Evolutionary conservation across 176 grass and related monocot species (phyloP).

Genomic region (Sorghum bicolor): Sorghum_bicolor_NCBIv3 NC_012877.2:19699501-19700000

Average conservation of each 20-base stretch:
- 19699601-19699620: background rate
- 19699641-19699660: background rate
- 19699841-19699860: background rate
- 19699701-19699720: conserved; percentile 5
- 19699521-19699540: too few species aligned
- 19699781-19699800: conserved; percentile 88
- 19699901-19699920: conserved; percentile 70
- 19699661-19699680: background rate
- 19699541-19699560: too few species aligned
- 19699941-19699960: conserved; percentile 90
- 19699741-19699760: conserved; percentile 70
- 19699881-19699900: conserved; percentile 60
- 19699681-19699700: background rate
- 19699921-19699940: conserved; percentile 65
- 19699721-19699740: conserved; percentile 74
- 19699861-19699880: background rate
- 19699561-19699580: too few species aligned
- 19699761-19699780: conserved; percentile 76
- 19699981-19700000: conserved; percentile 91
- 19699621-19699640: background rate
- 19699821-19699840: background rate
- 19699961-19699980: conserved; percentile 82
- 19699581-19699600: background rate
- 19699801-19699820: conserved; percentile 67
- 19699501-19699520: too few species aligned